A percentile compares a stretch with the other conserved stretches of the same genome.
phyloP scores from a whole-genome alignment of 345 rosid species.

The Camelina laxa region DNA sequence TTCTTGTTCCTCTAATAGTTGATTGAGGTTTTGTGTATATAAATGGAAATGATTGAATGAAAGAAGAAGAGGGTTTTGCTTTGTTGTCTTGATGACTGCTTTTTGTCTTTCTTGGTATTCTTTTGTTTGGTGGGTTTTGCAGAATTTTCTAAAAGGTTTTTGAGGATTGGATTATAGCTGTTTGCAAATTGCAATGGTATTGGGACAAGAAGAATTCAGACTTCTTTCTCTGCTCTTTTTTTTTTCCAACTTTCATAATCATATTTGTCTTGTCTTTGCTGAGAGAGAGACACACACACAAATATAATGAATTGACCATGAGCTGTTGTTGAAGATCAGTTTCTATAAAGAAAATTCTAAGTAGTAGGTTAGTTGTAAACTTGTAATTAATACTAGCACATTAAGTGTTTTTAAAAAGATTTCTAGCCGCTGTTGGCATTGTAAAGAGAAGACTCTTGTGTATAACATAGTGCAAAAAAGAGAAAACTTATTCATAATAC shows the following conservation, averaged over 20 bases:
- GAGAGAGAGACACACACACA: neutral
- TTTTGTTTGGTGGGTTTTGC: constrained; percentile 15
- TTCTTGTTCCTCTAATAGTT: neutral
- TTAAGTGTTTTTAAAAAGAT: neutral
- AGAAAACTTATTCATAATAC: neutral
- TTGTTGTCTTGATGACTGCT: constrained; percentile 1
- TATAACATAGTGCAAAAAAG: neutral
- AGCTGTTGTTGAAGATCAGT: neutral
- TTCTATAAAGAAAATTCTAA: neutral
- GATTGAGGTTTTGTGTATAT: neutral
- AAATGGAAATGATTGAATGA: neutral
- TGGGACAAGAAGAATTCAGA: constrained; percentile 22
- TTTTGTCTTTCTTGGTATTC: constrained; percentile 25
- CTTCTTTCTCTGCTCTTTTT: constrained; percentile 13
- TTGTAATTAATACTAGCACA: neutral
- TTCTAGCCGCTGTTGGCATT: neutral
- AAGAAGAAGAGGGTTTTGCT: constrained; percentile 25
- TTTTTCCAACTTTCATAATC: neutral
- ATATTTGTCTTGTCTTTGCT: neutral
- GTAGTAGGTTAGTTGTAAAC: neutral
- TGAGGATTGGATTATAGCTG: constrained; percentile 17
- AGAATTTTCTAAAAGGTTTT: constrained; percentile 33
- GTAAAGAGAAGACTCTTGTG: neutral
- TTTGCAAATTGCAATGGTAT: constrained; percentile 7
- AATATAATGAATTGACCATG: constrained; percentile 6